Percentiles rank a stretch among this genome's conserved stretches.
Evolutionary conservation across 148 eudicot genomes (phyloP).

Genomic region (Diospyros lotus): DNA sequence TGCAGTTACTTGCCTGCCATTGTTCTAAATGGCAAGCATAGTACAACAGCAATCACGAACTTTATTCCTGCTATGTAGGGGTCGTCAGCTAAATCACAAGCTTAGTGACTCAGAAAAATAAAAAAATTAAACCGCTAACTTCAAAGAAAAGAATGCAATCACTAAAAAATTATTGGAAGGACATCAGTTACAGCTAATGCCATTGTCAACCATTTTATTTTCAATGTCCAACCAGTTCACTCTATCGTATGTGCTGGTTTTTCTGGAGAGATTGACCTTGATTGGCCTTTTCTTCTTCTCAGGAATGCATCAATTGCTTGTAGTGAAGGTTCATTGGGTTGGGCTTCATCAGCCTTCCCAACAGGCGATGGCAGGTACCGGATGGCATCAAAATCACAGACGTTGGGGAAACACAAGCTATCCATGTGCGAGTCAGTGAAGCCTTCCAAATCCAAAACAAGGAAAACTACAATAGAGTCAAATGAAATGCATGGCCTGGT

Average conservation of each 20-base stretch:
- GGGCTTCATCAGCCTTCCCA: conserved; percentile 54
- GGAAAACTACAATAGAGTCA: conserved; percentile 43
- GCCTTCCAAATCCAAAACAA: conserved; percentile 61
- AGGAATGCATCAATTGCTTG: conserved; percentile 50
- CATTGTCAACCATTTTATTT: background rate
- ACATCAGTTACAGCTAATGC: background rate
- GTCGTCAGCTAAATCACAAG: too few species aligned
- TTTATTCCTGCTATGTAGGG: too few species aligned
- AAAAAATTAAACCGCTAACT: too few species aligned
- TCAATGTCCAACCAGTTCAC: background rate
- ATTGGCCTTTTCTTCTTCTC: conserved; percentile 13
- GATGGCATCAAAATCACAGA: conserved; percentile 31
- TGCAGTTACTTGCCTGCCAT: too few species aligned
- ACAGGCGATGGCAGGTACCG: conserved; percentile 40
- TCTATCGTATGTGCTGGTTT: too few species aligned
- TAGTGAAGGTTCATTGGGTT: conserved; percentile 34
- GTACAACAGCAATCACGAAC: too few species aligned
- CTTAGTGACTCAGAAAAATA: too few species aligned
- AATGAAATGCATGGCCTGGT: conserved; percentile 23
- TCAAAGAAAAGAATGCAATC: too few species aligned
- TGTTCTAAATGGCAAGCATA: too few species aligned
- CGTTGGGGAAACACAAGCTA: conserved; percentile 73
- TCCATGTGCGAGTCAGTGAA: conserved; percentile 38
- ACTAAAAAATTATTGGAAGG: too few species aligned
- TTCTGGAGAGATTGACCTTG: too few species aligned